Conservation (phyloP, 768 basidiomycete genomes). For the Psilocybe cyanescens region DNA sequence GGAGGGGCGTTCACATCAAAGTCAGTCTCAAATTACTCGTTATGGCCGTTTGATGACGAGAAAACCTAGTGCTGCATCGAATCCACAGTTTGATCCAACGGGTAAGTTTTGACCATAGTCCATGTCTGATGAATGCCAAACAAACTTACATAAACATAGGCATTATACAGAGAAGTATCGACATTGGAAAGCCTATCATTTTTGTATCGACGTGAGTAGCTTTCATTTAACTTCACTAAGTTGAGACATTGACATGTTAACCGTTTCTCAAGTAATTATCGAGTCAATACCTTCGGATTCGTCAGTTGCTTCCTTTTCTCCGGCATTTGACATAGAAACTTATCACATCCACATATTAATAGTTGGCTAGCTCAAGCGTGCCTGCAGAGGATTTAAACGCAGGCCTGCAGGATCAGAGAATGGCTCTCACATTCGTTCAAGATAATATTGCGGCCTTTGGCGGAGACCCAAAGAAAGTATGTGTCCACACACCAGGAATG, state of each 20-base stretch:
- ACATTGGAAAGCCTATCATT: constrained; percentile 54
- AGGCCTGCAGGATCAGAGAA: constrained; percentile 63
- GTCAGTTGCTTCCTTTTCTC: constrained; percentile 29
- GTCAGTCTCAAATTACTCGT: constrained; percentile 24
- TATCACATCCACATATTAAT: constrained; percentile 22
- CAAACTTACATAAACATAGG: constrained; percentile 29
- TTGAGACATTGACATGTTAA: neutral
- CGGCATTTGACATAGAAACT: neutral
- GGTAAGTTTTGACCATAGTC: constrained; percentile 31
- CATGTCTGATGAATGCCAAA: neutral
- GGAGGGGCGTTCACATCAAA: constrained; percentile 52
- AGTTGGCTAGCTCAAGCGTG: constrained; percentile 48
- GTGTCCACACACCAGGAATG: neutral
- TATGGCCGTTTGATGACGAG: neutral
- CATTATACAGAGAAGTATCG: constrained; percentile 51
- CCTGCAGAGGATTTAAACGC: constrained; percentile 55
- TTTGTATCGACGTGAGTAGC: constrained; percentile 51
- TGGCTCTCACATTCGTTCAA: constrained; percentile 62
- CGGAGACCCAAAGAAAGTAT: constrained; percentile 60
- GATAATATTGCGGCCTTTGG: constrained; percentile 69
- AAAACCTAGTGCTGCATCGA: constrained; percentile 39
- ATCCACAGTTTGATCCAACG: constrained; percentile 46
- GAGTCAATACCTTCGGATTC: constrained; percentile 61
- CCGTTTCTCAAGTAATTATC: constrained; percentile 15
- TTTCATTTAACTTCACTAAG: neutral